Evolutionary conservation across 2,329 filamentous ascomycete species (phyloP), one percentile per base, ranked within the genome.

Genomic region (Boeremia exigua): DNA sequence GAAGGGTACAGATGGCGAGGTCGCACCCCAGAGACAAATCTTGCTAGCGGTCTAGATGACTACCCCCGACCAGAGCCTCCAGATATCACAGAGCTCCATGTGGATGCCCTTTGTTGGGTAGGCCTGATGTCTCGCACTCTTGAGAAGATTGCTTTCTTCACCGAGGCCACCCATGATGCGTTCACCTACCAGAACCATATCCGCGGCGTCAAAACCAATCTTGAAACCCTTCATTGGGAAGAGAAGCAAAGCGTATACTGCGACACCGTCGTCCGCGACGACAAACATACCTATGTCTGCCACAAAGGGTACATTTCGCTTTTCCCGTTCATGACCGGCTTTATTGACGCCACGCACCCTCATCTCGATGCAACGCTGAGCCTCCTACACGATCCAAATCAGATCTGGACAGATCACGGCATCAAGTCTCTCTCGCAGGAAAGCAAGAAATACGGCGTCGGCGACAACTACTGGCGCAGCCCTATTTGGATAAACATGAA

Each of bases 401-500:
- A 96, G 66, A 81, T 98, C 17, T 98, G 92, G 86, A 96, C 90
- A 68, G 83, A 88, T 9, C 87, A 90, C 67, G 94, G 94, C 25
- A 85, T 98, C 63, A 86, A 94, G 58, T 96, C 92, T 74, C 78
- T 98, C 72, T 96, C 91, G 77, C 88, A 88, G 74, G 84, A 86
- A 65, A 88, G 92, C 69, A 81, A 87, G 66, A 84, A 89, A 58
- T 98, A 96, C 74, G 91, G 88, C 23, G 93, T 90, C 0, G 90
- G 83, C 7, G 94, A 97, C 79, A 96, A 98, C 77, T 98, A 98
- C 80, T 98, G 95, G 94, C 86, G 92, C 59, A 90, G 91, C 61
- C 92, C 95, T 0, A 84, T 98, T 23, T 98, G 94, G 94, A 90
- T 98, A 71, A 95, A 95, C 72, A 92, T 98, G 63, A 98, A 98